Percentiles rank a stretch among this genome's conserved stretches.
Conservation (phyloP, 371 early-diverging fungal species). For the Batkoa obscura region DNA sequence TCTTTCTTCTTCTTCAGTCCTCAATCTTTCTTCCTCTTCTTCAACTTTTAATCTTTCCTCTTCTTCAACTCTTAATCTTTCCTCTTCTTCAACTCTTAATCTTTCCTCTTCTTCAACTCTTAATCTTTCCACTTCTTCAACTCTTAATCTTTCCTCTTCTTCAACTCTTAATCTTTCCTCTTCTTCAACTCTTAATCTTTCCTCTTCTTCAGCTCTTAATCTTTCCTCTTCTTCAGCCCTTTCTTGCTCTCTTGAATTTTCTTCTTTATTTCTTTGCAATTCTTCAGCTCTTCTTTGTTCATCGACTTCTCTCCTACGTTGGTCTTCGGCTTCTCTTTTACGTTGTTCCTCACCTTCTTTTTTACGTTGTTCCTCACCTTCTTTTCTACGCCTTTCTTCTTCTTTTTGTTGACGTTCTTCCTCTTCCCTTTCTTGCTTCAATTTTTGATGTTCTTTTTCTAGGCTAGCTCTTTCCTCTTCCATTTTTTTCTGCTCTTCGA, state of each 20-base stretch:
- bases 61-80: no score
- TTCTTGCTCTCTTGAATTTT: conserved; percentile 6
- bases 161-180: no score
- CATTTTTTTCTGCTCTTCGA: background rate
- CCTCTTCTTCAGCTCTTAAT: background rate
- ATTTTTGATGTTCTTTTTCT: conserved; percentile 5
- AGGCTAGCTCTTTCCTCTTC: no score
- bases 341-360: background rate
- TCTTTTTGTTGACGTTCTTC: conserved; percentile 6
- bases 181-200: no score
- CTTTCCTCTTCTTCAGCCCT: background rate
- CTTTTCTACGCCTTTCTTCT: conserved; percentile 9
- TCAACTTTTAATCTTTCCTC: no score
- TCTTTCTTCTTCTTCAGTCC: no score
- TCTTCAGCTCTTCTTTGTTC: conserved; percentile 1
- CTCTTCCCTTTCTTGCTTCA: conserved; percentile 9
- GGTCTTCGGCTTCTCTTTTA: background rate
- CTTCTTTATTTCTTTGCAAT: conserved; percentile 10
- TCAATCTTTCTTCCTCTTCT: no score
- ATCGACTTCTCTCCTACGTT: background rate
- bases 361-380: background rate
- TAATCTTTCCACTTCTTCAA: no score
- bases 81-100: no score
- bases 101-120: no score
- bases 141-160: no score